These are phyloP conservation scores for Scedosporium boydii DNA, from an alignment of 2,329 filamentous ascomycete species.

Conservation along the genomic window DNA sequence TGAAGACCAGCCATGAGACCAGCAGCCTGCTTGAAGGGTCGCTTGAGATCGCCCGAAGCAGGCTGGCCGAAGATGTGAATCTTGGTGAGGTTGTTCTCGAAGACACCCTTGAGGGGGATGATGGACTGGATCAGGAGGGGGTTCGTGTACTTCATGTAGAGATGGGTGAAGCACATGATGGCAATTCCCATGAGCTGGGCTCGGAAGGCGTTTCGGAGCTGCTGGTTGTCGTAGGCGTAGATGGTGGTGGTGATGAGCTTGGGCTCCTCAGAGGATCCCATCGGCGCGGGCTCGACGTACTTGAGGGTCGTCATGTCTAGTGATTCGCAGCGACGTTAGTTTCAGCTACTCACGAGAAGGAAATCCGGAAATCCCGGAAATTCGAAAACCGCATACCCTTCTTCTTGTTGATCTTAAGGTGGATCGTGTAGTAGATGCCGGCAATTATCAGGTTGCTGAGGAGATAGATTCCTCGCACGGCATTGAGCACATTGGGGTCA, in stretches of 20 bases:
- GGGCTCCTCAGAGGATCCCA: conserved; percentile 88
- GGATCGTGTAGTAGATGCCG: conserved; percentile 75
- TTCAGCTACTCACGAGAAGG: not conserved
- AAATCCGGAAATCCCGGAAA: not conserved
- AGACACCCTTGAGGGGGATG: conserved; percentile 89
- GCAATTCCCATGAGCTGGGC: conserved; percentile 88
- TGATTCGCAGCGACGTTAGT: conserved; percentile 6
- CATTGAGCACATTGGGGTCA: conserved; percentile 55
- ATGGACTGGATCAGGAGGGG: conserved; percentile 97
- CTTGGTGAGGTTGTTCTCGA: conserved; percentile 95
- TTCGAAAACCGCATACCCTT: conserved; percentile 57
- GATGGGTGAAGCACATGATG: conserved; percentile 98
- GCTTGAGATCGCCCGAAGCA: conserved; percentile 82
- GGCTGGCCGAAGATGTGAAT: conserved; percentile 85
- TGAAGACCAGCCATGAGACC: conserved; percentile 77
- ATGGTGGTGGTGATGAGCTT: conserved; percentile 96
- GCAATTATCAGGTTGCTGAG: conserved; percentile 72
- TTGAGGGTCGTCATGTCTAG: conserved; percentile 93
- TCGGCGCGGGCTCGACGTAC: conserved; percentile 91
- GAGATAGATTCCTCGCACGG: conserved; percentile 44
- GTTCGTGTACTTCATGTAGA: conserved; percentile 99
- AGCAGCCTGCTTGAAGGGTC: conserved; percentile 81
- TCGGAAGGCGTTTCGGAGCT: conserved; percentile 77
- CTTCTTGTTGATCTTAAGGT: conserved; percentile 84
- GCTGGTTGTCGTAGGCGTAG: conserved; percentile 84